Evolutionary conservation across 306 rosid species (phyloP).

Genomic region (Begonia peltatifolia): DNA sequence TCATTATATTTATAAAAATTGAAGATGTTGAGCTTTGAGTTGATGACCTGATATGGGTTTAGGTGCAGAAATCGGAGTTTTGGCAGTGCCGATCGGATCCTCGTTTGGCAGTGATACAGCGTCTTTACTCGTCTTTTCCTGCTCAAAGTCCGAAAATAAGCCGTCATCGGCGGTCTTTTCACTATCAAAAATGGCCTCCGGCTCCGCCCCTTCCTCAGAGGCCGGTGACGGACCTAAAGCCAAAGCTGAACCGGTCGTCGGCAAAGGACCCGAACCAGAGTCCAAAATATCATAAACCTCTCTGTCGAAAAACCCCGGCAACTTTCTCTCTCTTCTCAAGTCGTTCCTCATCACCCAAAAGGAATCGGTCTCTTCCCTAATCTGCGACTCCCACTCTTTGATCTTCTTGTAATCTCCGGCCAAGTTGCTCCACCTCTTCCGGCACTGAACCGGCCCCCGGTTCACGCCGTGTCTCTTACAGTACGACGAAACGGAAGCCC

Average conservation of each 20-base stretch:
- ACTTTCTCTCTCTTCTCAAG: slow-evolving; percentile 72
- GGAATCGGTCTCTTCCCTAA: slow-evolving; percentile 69
- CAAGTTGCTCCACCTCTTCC: slow-evolving; percentile 96
- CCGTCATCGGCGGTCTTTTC: slow-evolving; percentile 57
- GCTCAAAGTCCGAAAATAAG: slow-evolving; percentile 65
- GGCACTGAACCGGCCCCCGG: slow-evolving; percentile 95
- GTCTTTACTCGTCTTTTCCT: slow-evolving; percentile 48
- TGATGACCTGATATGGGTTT: slow-evolving; percentile 54
- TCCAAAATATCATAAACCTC: slow-evolving; percentile 88
- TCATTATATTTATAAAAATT: too few relatives aligned
- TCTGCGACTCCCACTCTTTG: slow-evolving; percentile 78
- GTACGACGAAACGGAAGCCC: slow-evolving; percentile 84
- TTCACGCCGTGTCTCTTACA: slow-evolving; percentile 83
- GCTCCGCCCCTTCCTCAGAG: slow-evolving; percentile 16
- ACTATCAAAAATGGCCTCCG: slow-evolving; percentile 41
- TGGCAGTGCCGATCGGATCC: slow-evolving; percentile 10
- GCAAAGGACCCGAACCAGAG: slow-evolving; percentile 30
- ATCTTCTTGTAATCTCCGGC: slow-evolving; percentile 96
- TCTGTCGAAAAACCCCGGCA: slow-evolving; percentile 78
- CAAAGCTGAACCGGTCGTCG: slow-evolving; percentile 6
- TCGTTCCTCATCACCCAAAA: slow-evolving; percentile 97
- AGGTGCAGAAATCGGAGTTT: slow-evolving; percentile 28
- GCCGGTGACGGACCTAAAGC: slow-evolving; percentile 13
- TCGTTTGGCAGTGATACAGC: slow-evolving; percentile 15
- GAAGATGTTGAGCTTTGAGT: neutral